Base-by-base conservation (phyloP, 2,329 filamentous ascomycete species). In the Claviceps sp. region DNA sequence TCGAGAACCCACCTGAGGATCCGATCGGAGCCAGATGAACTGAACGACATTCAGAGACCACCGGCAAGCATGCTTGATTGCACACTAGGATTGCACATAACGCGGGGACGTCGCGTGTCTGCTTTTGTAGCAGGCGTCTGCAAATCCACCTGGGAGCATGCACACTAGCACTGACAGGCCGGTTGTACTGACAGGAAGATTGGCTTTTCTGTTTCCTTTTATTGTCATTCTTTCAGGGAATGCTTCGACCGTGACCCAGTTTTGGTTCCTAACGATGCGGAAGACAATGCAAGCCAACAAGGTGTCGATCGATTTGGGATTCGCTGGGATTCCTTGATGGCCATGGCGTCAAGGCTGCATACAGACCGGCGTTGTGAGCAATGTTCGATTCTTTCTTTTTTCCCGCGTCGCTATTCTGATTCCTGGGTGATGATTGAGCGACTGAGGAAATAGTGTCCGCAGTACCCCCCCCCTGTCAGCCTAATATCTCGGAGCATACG, bases 271-370 rank as follows among this genome's bases (percentile, higher is more conserved):
- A 14, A 41, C 5, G 34, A 24, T 11, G 26, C 13, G 11, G n/a
- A 17, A 41, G 30, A 46, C 5, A 22, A 51, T 44, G 52, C 19
- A 50, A 19, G 4, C 3, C 17, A n/a, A 17, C 37, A 24, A 47
- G n/a, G 13, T 37, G 39, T 48, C 45, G 19, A 47, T 47, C 22
- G 14, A 41, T 40, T 49, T 39, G 8, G 34, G 41, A 26, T 50
- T 17, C 17, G 5, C 7, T 24, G 44, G 10, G 14, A 26, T 47
- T 48, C 47, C 13, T 49, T 37, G 40, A 44, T 47, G 10, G 42
- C 47, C 42, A 41, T 19, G n/a, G 40, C 52, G 51, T 54, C 43
- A 54, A 50, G 52, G 47, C 52, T 50, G 50, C 52, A 54, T 54
- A 30, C 24, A 47, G 43, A 51, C 30, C 13, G 50, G 50, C 50